Evolutionary conservation across 352 stramenopile genomes (phyloP).

Genomic region (Globisporangium takayamanum): DNA sequence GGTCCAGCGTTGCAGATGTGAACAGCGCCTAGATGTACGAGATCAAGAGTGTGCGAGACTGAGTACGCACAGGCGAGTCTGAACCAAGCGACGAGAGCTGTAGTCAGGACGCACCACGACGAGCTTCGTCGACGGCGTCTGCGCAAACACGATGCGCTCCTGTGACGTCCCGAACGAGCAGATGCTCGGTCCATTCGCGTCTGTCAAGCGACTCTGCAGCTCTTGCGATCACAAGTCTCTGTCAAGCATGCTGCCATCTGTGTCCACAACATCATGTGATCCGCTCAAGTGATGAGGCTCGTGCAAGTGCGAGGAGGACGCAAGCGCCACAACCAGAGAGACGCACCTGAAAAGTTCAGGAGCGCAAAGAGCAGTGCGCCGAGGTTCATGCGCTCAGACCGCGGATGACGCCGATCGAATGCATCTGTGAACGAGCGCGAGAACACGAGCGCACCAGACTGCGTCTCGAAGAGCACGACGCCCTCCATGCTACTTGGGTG

Average conservation of each 20-base stretch:
- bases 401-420: slow-evolving; percentile 44
- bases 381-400: slow-evolving; percentile 56
- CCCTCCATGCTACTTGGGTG: slow-evolving; percentile 36
- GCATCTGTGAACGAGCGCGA: slow-evolving; percentile 36
- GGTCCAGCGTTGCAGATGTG: slow-evolving; percentile 20
- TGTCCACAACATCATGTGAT: no score
- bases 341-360: slow-evolving; percentile 44
- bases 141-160: slow-evolving; percentile 40
- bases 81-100: background rate
- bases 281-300: no score
- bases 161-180: slow-evolving; percentile 29
- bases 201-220: background rate
- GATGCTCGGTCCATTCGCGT: slow-evolving; percentile 17
- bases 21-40: slow-evolving; percentile 31
- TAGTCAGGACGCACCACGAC: slow-evolving; percentile 18
- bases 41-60: background rate
- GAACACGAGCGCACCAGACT: slow-evolving; percentile 40
- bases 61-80: background rate
- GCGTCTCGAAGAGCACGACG: slow-evolving; percentile 42
- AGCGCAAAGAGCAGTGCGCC: slow-evolving; percentile 55
- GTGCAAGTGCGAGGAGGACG: no score
- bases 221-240: background rate
- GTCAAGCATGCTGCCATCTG: slow-evolving; percentile 5
- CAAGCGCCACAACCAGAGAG: no score
- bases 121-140: slow-evolving; percentile 29